Base-by-base conservation (phyloP, 2,329 filamentous ascomycete species). In the Nothophaeocryptopus gaeumannii region DNA sequence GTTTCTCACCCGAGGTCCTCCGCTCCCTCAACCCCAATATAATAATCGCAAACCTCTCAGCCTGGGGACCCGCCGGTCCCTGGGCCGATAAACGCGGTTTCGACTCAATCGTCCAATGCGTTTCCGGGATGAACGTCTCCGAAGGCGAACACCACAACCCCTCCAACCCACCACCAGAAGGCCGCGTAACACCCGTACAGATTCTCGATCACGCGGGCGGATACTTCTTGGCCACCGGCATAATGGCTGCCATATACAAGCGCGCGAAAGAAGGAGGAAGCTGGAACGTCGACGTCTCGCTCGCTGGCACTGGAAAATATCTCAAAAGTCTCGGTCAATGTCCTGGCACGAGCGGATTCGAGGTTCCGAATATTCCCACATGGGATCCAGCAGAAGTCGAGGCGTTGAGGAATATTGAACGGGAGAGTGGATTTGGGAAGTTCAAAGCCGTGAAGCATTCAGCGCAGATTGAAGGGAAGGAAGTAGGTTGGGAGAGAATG, bases 251-350 rank as follows among this genome's bases (percentile, higher is more conserved):
- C 0, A 37, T 83, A 4, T 77, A 79, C 51, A 72, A 70, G 42
- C 70, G 74, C 11, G 71, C 71, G 0, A 65, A 55, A 0, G 67
- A 72, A 13, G 77, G 76, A 1, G 75, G 76, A 0, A 70, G 73
- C 0, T 82, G 76, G 62, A 61, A 72, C n/a, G 74, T 82, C 0
- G 68, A 78, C 26, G 78, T 82, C 1, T 81, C 77, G 7, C 68
- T 83, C 2, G 79, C 78, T 0, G 79, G 76, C 1, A 71, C 74
- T 2, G 78, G 77, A 76, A 79, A 76, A 56, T 82, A 81, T 60
- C 60, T 83, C 33, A 68, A 77, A 26, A 79, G 76, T 29, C 58
- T 83, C 11, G 79, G 80, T 0, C 79, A 78, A 50, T 75, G 74
- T 53, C 63, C 69, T 3, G 76, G 70, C 0, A 59, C 56, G 1